Conservation (phyloP, 805 yeast species). For the Yarrowia alimentaria region DNA sequence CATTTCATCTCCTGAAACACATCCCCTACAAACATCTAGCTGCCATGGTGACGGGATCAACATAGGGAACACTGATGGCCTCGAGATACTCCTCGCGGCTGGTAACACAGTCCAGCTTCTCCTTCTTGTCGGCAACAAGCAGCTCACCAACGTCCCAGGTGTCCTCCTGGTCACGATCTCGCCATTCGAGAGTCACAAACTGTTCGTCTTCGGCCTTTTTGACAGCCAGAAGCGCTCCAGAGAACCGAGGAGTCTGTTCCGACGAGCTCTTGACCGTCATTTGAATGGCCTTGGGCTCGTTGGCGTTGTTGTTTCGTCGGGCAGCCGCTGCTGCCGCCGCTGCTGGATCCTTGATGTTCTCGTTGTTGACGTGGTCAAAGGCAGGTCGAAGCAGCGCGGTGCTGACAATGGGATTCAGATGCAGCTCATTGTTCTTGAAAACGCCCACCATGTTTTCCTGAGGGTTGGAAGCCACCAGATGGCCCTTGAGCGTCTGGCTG, state of each 20-base stretch:
- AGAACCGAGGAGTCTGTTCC: conserved; percentile 58
- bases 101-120: conserved; percentile 30
- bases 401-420: conserved; percentile 60
- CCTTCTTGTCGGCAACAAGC: conserved; percentile 31
- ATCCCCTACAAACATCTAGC: not conserved
- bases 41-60: conserved; percentile 27
- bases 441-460: conserved; percentile 43
- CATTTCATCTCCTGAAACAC: not conserved
- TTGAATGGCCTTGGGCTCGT: conserved; percentile 63
- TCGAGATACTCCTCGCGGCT: conserved; percentile 33
- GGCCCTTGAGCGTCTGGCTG: conserved; percentile 69
- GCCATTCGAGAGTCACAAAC: conserved; percentile 47
- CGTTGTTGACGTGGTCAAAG: conserved; percentile 73
- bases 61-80: conserved; percentile 27
- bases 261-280: conserved; percentile 67
- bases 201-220: conserved; percentile 63
- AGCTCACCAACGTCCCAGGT: conserved; percentile 39
- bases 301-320: conserved; percentile 44
- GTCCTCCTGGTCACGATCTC: conserved; percentile 41
- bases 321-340: conserved; percentile 42
- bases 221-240: conserved; percentile 68
- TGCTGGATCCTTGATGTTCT: conserved; percentile 43
- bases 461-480: conserved; percentile 42
- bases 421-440: conserved; percentile 51
- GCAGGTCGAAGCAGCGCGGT: conserved; percentile 79